A percentile compares a stretch with the other conserved stretches of the same genome.
These are phyloP conservation scores for Daldinia grandis DNA, from an alignment of 495 filamentous ascomycete species.

Conservation along the genomic window DNA sequence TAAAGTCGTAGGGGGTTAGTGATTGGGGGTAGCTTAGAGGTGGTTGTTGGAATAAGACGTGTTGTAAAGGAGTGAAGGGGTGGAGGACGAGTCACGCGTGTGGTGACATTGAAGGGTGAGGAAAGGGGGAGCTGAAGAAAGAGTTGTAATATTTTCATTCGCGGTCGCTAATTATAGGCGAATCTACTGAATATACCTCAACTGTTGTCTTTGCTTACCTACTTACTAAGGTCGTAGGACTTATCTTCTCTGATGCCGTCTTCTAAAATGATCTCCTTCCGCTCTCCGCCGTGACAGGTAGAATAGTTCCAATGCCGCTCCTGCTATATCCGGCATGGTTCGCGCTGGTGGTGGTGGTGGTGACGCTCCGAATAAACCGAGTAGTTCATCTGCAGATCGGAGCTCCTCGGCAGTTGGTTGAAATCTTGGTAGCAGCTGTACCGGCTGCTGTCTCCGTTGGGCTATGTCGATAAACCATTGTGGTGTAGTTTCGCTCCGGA, in stretches of 20 bases:
- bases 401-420: too few relatives aligned
- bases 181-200: background rate
- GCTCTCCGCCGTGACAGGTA: too few relatives aligned
- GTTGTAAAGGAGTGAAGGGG: background rate
- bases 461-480: background rate
- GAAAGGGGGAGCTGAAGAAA: background rate
- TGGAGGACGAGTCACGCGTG: background rate
- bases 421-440: background rate
- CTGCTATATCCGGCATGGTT: too few relatives aligned
- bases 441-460: background rate
- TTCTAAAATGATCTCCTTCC: background rate
- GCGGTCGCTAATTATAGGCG: background rate
- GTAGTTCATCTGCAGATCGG: too few relatives aligned
- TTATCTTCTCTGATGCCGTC: background rate
- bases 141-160: background rate
- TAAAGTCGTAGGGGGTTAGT: background rate
- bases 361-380: too few relatives aligned
- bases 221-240: background rate
- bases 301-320: too few relatives aligned
- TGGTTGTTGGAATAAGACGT: background rate
- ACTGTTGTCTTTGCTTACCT: background rate
- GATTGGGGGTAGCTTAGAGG: background rate
- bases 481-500: background rate
- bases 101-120: background rate
- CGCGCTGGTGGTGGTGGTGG: too few relatives aligned